phyloP scores from a whole-genome alignment of 257 asterid species.

The Perilla frutescens region DNA sequence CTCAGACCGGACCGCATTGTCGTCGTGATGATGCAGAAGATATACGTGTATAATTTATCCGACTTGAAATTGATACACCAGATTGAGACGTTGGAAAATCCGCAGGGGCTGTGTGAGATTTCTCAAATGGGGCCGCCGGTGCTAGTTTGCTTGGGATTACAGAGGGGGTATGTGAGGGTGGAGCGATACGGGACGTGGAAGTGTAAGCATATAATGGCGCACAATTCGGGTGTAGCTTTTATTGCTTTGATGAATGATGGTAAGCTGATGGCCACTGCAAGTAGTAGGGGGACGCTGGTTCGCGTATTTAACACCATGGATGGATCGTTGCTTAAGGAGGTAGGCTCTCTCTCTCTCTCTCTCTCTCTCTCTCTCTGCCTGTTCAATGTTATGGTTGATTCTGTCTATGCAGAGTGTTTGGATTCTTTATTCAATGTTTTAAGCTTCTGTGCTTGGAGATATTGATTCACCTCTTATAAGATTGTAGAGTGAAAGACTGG shows the following conservation, averaged over 20 bases:
- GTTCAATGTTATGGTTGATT: neutral
- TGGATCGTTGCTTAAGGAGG: slow-evolving; percentile 66
- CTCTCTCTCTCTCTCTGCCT: neutral
- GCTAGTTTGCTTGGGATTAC: slow-evolving; percentile 37
- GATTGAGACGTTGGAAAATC: slow-evolving; percentile 41
- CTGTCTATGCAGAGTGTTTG: neutral
- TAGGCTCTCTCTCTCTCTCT: slow-evolving; percentile 14
- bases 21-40: slow-evolving; percentile 32
- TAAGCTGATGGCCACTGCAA: slow-evolving; percentile 62
- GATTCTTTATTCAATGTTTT: neutral
- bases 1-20: slow-evolving; percentile 36
- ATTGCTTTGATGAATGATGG: slow-evolving; percentile 59
- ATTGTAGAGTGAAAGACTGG: neutral
- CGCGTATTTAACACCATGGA: slow-evolving; percentile 55
- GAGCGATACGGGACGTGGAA: slow-evolving; percentile 46
- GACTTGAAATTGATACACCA: slow-evolving; percentile 27
- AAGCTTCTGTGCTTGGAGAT: neutral
- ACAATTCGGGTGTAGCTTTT: slow-evolving; percentile 51
- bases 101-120: slow-evolving; percentile 37
- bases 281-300: slow-evolving; percentile 62
- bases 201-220: slow-evolving; percentile 53
- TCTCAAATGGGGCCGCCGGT: slow-evolving; percentile 17
- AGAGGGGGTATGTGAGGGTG: slow-evolving; percentile 59
- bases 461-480: neutral
- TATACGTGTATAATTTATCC: slow-evolving; percentile 31